Percentiles rank a stretch among this genome's conserved stretches.
Conservation (phyloP, 805 yeast species). For the Hanseniaspora osmophila region DNA sequence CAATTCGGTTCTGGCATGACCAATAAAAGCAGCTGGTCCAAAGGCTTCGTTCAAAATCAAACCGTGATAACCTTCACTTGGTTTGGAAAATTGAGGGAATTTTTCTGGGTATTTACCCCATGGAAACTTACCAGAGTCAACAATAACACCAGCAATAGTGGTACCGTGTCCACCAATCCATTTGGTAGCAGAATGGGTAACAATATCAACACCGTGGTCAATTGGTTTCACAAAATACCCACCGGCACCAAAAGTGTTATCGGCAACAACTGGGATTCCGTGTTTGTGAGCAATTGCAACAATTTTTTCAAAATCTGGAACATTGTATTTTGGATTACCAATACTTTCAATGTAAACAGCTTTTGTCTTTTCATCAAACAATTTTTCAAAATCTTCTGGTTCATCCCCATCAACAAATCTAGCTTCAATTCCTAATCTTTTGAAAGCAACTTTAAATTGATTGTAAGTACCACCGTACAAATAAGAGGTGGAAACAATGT, state of each 20-base stretch:
- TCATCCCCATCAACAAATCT: conserved; percentile 75
- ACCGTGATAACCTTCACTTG: conserved; percentile 91
- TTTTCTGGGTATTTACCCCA: conserved; percentile 75
- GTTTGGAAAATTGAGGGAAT: conserved; percentile 83
- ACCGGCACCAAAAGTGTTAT: conserved; percentile 95
- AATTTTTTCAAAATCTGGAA: conserved; percentile 78
- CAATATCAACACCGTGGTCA: conserved; percentile 81
- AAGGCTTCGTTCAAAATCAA: conserved; percentile 66
- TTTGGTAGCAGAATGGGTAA: conserved; percentile 89
- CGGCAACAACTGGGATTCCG: conserved; percentile 84
- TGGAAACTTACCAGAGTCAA: conserved; percentile 87
- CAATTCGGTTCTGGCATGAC: conserved; percentile 68
- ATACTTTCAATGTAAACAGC: conserved; percentile 82
- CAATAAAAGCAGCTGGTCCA: conserved; percentile 67
- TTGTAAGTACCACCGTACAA: conserved; percentile 94
- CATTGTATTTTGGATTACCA: conserved; percentile 85
- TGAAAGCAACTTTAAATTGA: conserved; percentile 85
- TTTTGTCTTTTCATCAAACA: conserved; percentile 73
- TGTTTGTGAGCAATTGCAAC: conserved; percentile 66
- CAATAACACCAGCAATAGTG: conserved; percentile 80
- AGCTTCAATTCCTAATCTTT: conserved; percentile 74
- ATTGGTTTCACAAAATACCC: conserved; percentile 77
- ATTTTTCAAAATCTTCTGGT: conserved; percentile 54
- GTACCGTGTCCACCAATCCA: conserved; percentile 98
- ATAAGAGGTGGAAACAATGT: conserved; percentile 72